These are phyloP conservation scores for Phanerochaete carnosa DNA, from an alignment of 768 basidiomycete species.

Conservation along the genomic window DNA sequence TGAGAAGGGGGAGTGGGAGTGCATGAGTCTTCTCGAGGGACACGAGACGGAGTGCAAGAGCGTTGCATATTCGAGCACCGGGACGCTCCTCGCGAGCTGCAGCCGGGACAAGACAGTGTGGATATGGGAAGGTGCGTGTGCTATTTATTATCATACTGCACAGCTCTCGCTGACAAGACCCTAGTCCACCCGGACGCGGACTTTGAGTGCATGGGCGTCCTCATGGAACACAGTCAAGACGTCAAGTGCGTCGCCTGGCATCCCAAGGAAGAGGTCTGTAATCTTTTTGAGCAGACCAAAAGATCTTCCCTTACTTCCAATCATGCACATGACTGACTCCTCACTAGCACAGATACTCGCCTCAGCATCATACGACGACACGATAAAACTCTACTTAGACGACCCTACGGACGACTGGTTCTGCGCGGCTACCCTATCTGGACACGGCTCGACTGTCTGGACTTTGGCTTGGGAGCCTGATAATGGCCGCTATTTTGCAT, in stretches of 20 bases:
- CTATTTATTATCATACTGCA: not conserved
- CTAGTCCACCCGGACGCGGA: constrained; percentile 87
- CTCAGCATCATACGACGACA: constrained; percentile 96
- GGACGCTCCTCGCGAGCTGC: constrained; percentile 85
- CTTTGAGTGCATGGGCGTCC: constrained; percentile 90
- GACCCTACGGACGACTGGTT: constrained; percentile 96
- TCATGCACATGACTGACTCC: constrained; percentile 14
- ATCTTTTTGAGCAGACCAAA: not conserved
- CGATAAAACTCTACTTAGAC: constrained; percentile 89
- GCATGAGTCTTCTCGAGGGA: constrained; percentile 81
- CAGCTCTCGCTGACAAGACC: not conserved
- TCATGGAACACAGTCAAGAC: constrained; percentile 97
- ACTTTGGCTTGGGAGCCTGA: constrained; percentile 75
- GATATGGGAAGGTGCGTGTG: constrained; percentile 89
- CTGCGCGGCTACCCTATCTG: constrained; percentile 75
- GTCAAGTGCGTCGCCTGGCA: constrained; percentile 97
- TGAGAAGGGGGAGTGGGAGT: constrained; percentile 73
- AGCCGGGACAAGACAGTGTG: constrained; percentile 97
- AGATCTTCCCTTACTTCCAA: not conserved
- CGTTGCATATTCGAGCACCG: constrained; percentile 30
- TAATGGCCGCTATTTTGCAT: constrained; percentile 76
- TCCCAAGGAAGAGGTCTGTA: constrained; percentile 83
- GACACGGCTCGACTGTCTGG: constrained; percentile 92
- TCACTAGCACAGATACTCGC: constrained; percentile 74
- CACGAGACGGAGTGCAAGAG: constrained; percentile 88